These are phyloP conservation scores for Coemansia sp. DNA, from an alignment of 192 early-diverging fungal species.

Conservation along the genomic window DNA sequence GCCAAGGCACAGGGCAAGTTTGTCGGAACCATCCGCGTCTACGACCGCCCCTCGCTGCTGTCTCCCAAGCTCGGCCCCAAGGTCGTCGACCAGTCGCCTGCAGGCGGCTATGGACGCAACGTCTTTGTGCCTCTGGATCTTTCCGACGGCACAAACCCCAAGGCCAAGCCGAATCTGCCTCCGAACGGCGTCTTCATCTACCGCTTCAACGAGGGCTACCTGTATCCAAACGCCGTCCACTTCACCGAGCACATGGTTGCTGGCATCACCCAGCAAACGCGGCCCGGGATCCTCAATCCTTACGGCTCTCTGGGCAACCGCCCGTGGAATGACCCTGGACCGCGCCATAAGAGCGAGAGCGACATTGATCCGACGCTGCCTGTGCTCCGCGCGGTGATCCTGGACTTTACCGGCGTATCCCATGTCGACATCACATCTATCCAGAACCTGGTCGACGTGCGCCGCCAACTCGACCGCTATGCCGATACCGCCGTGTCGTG, in stretches of 20 bases:
- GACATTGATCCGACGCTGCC: constrained; percentile 51
- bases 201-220: constrained; percentile 48
- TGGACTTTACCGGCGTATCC: constrained; percentile 81
- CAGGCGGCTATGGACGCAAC: constrained; percentile 35
- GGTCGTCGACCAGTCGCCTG: no score
- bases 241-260: constrained; percentile 56
- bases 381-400: constrained; percentile 66
- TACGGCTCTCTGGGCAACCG: constrained; percentile 51
- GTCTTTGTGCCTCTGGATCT: constrained; percentile 71
- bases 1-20: constrained; percentile 59
- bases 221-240: constrained; percentile 54
- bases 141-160: constrained; percentile 39
- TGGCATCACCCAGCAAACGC: constrained; percentile 51
- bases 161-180: constrained; percentile 26
- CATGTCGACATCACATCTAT: constrained; percentile 78
- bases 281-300: constrained; percentile 47
- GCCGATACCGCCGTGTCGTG: constrained; percentile 53
- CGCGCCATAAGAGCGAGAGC: constrained; percentile 46
- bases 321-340: constrained; percentile 61
- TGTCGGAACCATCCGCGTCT: constrained; percentile 43
- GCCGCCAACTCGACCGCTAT: constrained; percentile 58
- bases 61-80: background rate
- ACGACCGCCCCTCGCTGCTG: constrained; percentile 14
- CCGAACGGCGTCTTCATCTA: constrained; percentile 48
- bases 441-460: constrained; percentile 70